A percentile compares a stretch with the other conserved stretches of the same genome.
These are phyloP conservation scores for Globisporangium alternatum DNA, from an alignment of 352 stramenopile species.

Conservation along the genomic window DNA sequence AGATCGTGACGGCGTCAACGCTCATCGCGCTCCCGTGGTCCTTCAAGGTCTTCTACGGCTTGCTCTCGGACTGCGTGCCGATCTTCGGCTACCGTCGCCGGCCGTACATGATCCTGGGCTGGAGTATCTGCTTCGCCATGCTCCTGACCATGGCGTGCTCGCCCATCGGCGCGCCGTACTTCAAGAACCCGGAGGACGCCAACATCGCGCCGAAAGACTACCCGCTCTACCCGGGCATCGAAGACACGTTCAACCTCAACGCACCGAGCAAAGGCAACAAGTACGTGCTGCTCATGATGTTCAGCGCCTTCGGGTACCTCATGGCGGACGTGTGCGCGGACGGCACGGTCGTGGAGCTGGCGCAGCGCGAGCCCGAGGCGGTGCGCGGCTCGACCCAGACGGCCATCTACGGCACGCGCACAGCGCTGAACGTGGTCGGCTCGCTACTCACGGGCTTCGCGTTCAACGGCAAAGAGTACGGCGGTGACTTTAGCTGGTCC, in stretches of 20 bases:
- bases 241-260: conserved; percentile 10
- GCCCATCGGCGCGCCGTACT: conserved; percentile 52
- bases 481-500: conserved; percentile 45
- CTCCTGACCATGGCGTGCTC: conserved; percentile 45
- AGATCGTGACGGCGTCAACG: conserved; percentile 40
- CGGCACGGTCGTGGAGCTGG: conserved; percentile 50
- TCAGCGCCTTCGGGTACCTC: conserved; percentile 49
- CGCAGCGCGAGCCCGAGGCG: conserved; percentile 47
- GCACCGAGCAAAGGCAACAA: conserved; percentile 33
- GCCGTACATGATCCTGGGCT: neutral
- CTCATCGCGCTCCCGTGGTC: conserved; percentile 54
- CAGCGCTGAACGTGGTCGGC: conserved; percentile 41
- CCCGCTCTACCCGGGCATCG: no score
- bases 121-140: conserved; percentile 15
- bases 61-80: conserved; percentile 33
- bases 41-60: conserved; percentile 56
- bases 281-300: conserved; percentile 56
- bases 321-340: conserved; percentile 48
- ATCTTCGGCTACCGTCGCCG: conserved; percentile 23
- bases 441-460: conserved; percentile 40
- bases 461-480: conserved; percentile 53
- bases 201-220: no score
- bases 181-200: conserved; percentile 11
- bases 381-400: conserved; percentile 54
- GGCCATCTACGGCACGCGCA: conserved; percentile 49